Percentiles rank a stretch among this genome's conserved stretches.
phyloP scores from a whole-genome alignment of 768 basidiomycete species.

The Clavulina sp. region DNA sequence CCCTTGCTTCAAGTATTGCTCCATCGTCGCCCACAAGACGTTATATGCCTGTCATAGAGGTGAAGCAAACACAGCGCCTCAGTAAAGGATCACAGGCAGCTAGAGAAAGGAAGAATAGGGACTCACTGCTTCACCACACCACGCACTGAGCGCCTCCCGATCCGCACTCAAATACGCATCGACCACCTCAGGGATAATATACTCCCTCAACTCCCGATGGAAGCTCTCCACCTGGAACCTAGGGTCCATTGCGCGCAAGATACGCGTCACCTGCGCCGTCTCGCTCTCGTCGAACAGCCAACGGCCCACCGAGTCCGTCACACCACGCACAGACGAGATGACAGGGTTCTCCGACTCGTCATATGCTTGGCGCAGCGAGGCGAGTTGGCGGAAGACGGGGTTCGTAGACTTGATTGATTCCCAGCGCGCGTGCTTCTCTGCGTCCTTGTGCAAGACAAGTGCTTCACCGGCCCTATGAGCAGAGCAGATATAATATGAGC shows the following conservation, averaged over 20 bases:
- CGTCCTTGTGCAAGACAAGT: slow-evolving; percentile 68
- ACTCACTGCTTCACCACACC: slow-evolving; percentile 93
- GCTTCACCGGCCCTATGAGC: slow-evolving; percentile 61
- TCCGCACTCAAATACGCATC: slow-evolving; percentile 92
- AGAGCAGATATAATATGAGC: neutral
- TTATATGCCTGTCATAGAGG: slow-evolving; percentile 59
- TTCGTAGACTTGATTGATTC: slow-evolving; percentile 62
- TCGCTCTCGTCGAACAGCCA: slow-evolving; percentile 93
- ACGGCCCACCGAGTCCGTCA: slow-evolving; percentile 70
- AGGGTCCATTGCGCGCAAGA: slow-evolving; percentile 82
- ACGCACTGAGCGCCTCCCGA: slow-evolving; percentile 61
- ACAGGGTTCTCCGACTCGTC: slow-evolving; percentile 90
- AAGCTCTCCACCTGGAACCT: slow-evolving; percentile 72
- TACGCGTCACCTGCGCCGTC: slow-evolving; percentile 81
- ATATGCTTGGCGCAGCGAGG: slow-evolving; percentile 47
- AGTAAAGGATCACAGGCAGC: neutral
- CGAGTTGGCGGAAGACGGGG: slow-evolving; percentile 46
- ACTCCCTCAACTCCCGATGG: slow-evolving; percentile 81
- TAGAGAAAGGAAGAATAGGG: neutral
- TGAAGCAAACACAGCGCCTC: neutral
- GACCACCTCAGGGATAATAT: slow-evolving; percentile 93
- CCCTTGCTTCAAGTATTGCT: slow-evolving; percentile 79
- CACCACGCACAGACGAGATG: slow-evolving; percentile 58
- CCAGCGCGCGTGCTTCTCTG: slow-evolving; percentile 65
- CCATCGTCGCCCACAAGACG: slow-evolving; percentile 97